Percentiles rank a stretch among this genome's conserved stretches.
phyloP scores from a whole-genome alignment of 2,329 filamentous ascomycete genomes.

The Sporothrix pseudoabietina region DNA sequence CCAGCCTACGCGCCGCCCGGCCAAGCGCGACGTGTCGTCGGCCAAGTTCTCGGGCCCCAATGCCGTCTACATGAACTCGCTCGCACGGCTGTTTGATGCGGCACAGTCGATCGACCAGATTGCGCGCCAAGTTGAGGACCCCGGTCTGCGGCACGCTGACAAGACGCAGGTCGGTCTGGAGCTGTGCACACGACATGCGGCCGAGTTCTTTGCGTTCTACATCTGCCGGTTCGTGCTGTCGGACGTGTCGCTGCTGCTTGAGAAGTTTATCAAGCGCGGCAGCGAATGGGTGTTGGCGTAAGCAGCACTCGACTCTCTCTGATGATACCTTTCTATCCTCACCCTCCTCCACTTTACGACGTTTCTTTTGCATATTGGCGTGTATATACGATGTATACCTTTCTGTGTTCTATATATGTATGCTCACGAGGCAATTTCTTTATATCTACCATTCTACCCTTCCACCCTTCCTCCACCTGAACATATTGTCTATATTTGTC shows the following conservation, averaged over 20 bases:
- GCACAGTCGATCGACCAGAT: constrained; percentile 93
- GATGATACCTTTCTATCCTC: neutral
- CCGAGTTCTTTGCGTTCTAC: constrained; percentile 97
- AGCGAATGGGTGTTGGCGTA: constrained; percentile 79
- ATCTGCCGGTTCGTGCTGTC: constrained; percentile 91
- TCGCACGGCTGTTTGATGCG: constrained; percentile 90
- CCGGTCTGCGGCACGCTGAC: constrained; percentile 85
- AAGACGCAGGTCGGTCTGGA: constrained; percentile 95
- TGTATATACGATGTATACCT: constrained; percentile 7
- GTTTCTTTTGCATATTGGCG: neutral
- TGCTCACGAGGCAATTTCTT: neutral
- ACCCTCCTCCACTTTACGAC: neutral
- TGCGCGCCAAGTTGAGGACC: constrained; percentile 92
- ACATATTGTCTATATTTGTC: constrained; percentile 1
- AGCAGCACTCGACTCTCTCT: constrained; percentile 7
- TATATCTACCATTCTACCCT: neutral
- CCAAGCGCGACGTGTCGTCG: constrained; percentile 69
- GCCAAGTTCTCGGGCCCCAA: constrained; percentile 80
- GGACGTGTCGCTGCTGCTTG: constrained; percentile 80
- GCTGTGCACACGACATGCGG: constrained; percentile 86
- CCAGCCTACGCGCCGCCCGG: constrained; percentile 64
- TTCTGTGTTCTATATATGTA: constrained; percentile 3
- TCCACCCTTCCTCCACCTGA: neutral
- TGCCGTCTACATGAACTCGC: constrained; percentile 84
- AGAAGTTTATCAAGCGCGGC: constrained; percentile 96